These are phyloP conservation scores for Trypanosoma congolense DNA, from an alignment of 208 protist genomes.

Conservation along the genomic window DNA sequence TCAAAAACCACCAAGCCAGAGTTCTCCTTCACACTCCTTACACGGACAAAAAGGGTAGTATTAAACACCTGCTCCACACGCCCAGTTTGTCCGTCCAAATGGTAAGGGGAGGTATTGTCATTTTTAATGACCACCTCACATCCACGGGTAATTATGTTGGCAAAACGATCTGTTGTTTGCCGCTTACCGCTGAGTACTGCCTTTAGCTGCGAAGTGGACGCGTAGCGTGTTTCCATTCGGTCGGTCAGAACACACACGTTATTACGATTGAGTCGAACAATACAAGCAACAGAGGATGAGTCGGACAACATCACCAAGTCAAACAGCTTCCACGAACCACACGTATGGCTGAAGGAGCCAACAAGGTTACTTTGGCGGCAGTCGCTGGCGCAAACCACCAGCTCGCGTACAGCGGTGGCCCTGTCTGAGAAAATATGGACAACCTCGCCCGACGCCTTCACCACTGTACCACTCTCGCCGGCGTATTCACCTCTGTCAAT, in stretches of 20 bases:
- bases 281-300: slow-evolving; percentile 66
- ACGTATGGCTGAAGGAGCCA: slow-evolving; percentile 57
- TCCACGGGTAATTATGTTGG: slow-evolving; percentile 73
- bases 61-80: slow-evolving; percentile 85
- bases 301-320: slow-evolving; percentile 76
- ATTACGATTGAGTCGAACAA: slow-evolving; percentile 58
- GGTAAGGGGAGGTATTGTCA: slow-evolving; percentile 46
- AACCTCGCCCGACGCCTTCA: slow-evolving; percentile 64
- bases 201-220: slow-evolving; percentile 73
- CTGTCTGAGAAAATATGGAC: slow-evolving; percentile 78
- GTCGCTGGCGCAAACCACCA: slow-evolving; percentile 74
- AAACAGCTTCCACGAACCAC: slow-evolving; percentile 67
- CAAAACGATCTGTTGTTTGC: slow-evolving; percentile 63
- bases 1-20: slow-evolving; percentile 69
- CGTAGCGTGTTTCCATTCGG: slow-evolving; percentile 62
- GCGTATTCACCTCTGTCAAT: slow-evolving; percentile 70
- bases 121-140: slow-evolving; percentile 69
- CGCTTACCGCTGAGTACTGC: slow-evolving; percentile 33
- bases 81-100: slow-evolving; percentile 66
- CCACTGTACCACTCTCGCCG: slow-evolving; percentile 85
- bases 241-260: slow-evolving; percentile 81
- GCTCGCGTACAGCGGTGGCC: slow-evolving; percentile 45
- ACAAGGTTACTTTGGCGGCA: slow-evolving; percentile 82
- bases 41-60: slow-evolving; percentile 74
- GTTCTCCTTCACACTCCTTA: slow-evolving; percentile 58